Percentiles rank a stretch among this genome's conserved stretches.
phyloP scores from a whole-genome alignment of 2,329 filamentous ascomycete species.

The Colletotrichum lini region DNA sequence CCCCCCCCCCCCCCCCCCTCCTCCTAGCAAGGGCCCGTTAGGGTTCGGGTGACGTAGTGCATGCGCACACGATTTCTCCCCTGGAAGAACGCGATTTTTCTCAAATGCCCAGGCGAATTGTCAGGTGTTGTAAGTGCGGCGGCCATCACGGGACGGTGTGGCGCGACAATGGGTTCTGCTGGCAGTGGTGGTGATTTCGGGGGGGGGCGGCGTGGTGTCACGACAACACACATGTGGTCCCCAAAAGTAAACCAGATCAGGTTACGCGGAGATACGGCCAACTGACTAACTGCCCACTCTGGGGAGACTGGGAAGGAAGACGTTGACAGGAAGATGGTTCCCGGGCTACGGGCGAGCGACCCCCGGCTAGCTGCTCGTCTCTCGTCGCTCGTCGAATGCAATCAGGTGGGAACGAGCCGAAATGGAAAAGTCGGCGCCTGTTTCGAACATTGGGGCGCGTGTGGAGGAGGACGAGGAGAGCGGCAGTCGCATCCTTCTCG shows the following conservation, averaged over 20 bases:
- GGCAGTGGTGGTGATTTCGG: slow-evolving; percentile 22
- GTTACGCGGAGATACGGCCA: slow-evolving; percentile 2
- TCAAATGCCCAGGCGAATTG: neutral
- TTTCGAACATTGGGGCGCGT: slow-evolving; percentile 17
- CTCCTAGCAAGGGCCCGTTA: slow-evolving; percentile 28
- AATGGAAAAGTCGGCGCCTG: slow-evolving; percentile 25
- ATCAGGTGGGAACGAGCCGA: slow-evolving; percentile 22
- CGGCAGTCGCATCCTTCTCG: neutral
- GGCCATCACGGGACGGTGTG: slow-evolving; percentile 18
- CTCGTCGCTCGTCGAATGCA: slow-evolving; percentile 19
- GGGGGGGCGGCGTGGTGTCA: neutral
- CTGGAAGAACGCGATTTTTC: neutral
- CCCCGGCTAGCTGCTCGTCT: slow-evolving; percentile 18
- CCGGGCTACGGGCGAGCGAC: slow-evolving; percentile 30
- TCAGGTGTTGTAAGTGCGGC: neutral
- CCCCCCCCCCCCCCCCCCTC: neutral
- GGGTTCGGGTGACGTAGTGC: slow-evolving; percentile 38
- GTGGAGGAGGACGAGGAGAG: slow-evolving; percentile 3
- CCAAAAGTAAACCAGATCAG: neutral
- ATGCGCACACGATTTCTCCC: slow-evolving; percentile 30
- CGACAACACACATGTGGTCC: slow-evolving; percentile 7
- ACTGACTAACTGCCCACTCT: neutral
- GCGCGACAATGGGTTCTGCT: slow-evolving; percentile 5
- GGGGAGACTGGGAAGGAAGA: neutral
- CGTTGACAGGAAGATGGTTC: neutral